phyloP scores from a whole-genome alignment of 2,329 filamentous ascomycete species.

The Coniella vitis region DNA sequence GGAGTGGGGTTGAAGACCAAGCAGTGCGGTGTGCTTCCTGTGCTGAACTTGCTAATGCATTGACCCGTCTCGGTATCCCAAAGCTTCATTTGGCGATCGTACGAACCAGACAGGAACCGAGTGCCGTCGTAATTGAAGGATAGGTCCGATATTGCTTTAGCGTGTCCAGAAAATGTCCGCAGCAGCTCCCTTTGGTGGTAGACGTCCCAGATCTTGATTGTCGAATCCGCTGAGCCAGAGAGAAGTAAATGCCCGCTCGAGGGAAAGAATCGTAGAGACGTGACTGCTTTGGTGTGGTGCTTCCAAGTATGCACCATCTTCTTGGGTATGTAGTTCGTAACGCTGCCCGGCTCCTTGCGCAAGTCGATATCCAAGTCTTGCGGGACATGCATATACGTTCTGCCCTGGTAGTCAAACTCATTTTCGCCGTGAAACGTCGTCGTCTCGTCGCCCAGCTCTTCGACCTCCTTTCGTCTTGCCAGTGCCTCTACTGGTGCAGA shows the following conservation, averaged over 20 bases:
- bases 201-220: constrained; percentile 89
- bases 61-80: constrained; percentile 96
- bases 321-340: constrained; percentile 90
- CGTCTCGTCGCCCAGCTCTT: constrained; percentile 64
- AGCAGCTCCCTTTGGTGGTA: constrained; percentile 86
- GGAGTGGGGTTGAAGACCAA: constrained; percentile 83
- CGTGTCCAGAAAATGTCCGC: constrained; percentile 86
- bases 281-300: constrained; percentile 75
- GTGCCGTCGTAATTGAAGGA: constrained; percentile 78
- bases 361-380: constrained; percentile 84
- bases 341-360: constrained; percentile 68
- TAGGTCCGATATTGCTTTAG: constrained; percentile 82
- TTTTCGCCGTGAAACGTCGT: constrained; percentile 79
- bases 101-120: constrained; percentile 84
- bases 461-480: constrained; percentile 49
- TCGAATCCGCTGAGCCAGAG: constrained; percentile 82
- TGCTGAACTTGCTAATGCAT: constrained; percentile 83
- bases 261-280: constrained; percentile 85
- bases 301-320: constrained; percentile 90
- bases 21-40: constrained; percentile 91
- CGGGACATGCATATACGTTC: constrained; percentile 96
- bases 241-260: constrained; percentile 79
- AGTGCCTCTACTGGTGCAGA: constrained; percentile 48
- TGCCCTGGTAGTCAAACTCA: constrained; percentile 86
- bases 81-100: constrained; percentile 92